Percentiles rank a stretch among this genome's conserved stretches.
Evolutionary conservation across 1,284 basidiomycete species (phyloP).

Genomic region (Heimioporus retisporus): DNA sequence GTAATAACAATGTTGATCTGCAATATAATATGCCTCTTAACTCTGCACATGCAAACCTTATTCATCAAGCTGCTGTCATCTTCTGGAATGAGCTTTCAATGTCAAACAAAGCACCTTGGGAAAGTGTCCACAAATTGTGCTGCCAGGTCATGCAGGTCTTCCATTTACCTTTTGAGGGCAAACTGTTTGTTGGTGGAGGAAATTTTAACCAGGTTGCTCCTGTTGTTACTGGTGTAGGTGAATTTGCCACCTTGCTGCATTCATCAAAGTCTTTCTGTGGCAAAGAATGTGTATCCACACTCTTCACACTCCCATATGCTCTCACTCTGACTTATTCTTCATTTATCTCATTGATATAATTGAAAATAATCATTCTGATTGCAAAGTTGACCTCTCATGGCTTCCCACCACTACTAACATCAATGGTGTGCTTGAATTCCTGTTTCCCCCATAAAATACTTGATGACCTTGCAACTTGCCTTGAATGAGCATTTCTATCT

Average conservation of each 20-base stretch:
- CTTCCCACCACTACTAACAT: no score
- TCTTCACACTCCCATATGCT: not conserved
- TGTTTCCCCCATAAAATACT: not conserved
- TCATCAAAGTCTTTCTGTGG: not conserved
- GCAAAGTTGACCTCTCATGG: no score
- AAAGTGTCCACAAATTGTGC: not conserved
- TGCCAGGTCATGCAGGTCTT: not conserved
- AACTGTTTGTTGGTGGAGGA: not conserved
- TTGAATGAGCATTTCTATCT: not conserved
- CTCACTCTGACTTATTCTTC: not conserved
- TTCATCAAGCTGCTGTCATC: not conserved
- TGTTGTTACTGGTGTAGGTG: not conserved
- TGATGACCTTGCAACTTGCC: not conserved
- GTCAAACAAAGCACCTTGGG: not conserved
- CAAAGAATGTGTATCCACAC: not conserved
- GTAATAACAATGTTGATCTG: not conserved
- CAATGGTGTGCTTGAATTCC: not conserved
- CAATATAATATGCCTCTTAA: not conserved
- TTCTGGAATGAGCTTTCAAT: slow-evolving; percentile 1
- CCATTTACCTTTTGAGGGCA: no score
- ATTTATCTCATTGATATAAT: not conserved
- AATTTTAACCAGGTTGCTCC: not conserved
- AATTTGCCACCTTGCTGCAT: not conserved
- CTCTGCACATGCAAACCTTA: not conserved
- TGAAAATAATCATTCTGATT: not conserved